These are phyloP conservation scores for Auriculariales sp. DNA, from an alignment of 768 basidiomycete species.

Conservation along the genomic window DNA sequence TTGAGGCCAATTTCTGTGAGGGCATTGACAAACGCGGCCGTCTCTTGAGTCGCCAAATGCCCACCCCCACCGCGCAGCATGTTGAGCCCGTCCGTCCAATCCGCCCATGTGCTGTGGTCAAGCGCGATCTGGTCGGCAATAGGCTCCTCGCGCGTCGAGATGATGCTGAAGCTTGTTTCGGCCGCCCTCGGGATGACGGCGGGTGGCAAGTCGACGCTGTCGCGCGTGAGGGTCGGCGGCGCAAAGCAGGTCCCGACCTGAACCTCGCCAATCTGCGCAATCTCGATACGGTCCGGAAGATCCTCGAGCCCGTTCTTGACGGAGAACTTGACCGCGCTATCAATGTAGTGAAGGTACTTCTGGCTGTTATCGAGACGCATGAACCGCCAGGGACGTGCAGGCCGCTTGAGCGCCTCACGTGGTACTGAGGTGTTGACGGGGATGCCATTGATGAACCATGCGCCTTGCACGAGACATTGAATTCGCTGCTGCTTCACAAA, in stretches of 20 bases:
- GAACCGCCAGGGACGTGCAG: conserved; percentile 67
- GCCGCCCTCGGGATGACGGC: conserved; percentile 33
- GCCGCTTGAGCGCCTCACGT: conserved; percentile 40
- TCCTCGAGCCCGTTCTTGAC: conserved; percentile 75
- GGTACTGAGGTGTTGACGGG: conserved; percentile 29
- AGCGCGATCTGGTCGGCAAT: conserved; percentile 69
- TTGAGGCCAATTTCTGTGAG: conserved; percentile 86
- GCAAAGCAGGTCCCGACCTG: conserved; percentile 53
- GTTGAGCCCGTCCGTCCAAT: conserved; percentile 89
- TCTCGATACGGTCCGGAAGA: conserved; percentile 74
- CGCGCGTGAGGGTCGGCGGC: conserved; percentile 46
- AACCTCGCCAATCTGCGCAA: conserved; percentile 66
- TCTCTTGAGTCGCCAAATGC: conserved; percentile 73
- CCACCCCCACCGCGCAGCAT: conserved; percentile 73
- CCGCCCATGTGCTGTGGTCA: conserved; percentile 69
- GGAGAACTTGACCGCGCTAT: conserved; percentile 64
- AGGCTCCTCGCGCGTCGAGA: conserved; percentile 47
- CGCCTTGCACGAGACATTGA: conserved; percentile 75
- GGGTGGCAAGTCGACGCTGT: conserved; percentile 40
- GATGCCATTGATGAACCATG: conserved; percentile 81
- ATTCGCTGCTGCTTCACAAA: conserved; percentile 83
- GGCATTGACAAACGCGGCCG: conserved; percentile 71
- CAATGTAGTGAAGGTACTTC: conserved; percentile 76
- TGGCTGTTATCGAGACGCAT: conserved; percentile 67
- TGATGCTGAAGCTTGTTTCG: conserved; percentile 66